A percentile compares a stretch with the other conserved stretches of the same genome.
These are phyloP conservation scores for Pleurotus salmoneostramineus DNA, from an alignment of 768 basidiomycete genomes.

Conservation along the genomic window DNA sequence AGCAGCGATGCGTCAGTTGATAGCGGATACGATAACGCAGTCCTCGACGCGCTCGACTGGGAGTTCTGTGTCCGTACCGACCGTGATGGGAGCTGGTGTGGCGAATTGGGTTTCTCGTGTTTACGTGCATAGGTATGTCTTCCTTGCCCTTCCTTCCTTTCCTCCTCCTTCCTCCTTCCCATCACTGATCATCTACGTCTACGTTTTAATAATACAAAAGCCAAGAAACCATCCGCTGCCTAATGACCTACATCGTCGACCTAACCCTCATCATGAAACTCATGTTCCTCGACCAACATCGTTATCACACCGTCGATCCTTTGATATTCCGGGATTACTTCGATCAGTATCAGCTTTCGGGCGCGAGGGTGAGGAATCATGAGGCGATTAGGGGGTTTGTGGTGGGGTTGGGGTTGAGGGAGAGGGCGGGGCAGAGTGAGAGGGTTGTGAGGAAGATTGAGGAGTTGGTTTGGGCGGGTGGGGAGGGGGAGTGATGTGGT, in stretches of 20 bases:
- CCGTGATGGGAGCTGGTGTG: conserved; percentile 15
- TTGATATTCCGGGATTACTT: neutral
- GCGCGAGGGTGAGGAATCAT: neutral
- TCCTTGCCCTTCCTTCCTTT: neutral
- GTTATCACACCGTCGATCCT: neutral
- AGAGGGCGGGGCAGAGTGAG: neutral
- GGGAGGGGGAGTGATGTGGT: neutral
- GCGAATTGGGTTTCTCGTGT: neutral
- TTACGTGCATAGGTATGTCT: neutral
- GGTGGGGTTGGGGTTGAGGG: conserved; percentile 9
- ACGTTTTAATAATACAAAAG: neutral
- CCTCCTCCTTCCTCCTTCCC: neutral
- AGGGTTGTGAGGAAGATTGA: neutral
- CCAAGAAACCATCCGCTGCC: neutral
- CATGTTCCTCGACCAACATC: neutral
- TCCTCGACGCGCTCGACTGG: neutral
- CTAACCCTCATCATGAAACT: neutral
- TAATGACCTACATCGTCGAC: neutral
- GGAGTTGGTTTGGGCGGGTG: conserved; percentile 11
- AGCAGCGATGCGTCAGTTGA: conserved; percentile 14
- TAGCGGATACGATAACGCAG: neutral
- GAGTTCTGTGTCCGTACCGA: conserved; percentile 12
- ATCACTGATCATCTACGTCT: neutral
- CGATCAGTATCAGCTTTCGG: neutral
- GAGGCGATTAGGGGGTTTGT: neutral